Evolutionary conservation across 208 protist species (phyloP), one percentile per base, ranked within the genome.

Genomic region (Porcisia deanei): DNA sequence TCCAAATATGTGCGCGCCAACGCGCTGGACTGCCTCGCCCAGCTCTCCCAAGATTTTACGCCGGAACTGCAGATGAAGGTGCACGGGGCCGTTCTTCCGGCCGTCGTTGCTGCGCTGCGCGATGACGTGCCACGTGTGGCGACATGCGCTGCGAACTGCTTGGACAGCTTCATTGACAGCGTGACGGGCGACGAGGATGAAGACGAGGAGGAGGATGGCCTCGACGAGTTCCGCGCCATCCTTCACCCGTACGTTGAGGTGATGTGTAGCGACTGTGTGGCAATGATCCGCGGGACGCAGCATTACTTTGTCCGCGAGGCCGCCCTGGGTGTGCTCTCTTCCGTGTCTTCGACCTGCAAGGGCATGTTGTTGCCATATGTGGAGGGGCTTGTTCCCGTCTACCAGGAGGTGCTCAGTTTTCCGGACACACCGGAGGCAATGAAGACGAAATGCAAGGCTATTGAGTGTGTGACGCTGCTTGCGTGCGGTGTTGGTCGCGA

Each of bases 381-480:
- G 43, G 74, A 84, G 66, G 70, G 77, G 43, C 88, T 97, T 58
- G 88, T 94, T 37, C 88, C 88, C 25, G 81, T 94, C 37, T 96
- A 91, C 77, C 88, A 93, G 80, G 79, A 90, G 34, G 77, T 96
- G 49, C 81, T 97, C 55, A 78, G 65, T 25, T 59, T 91, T 49
- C 94, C 94, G 3, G 91, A 96, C 37, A 72, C 84, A 34, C 81
- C 83, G 59, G 85, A 94, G 58, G 81, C 85, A 37, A 83, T 90
- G 73, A 72, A 79, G 65, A 85, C 91, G 57, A 96, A 94, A 73
- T 96, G 89, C 79, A 95, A 94, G 80, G 90, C 91, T 39, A 91
- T 95, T 61, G 90, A 97, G 73, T 96, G 91, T 65, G 85, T 93
- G 37, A 97, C 94, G 30, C 79, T 97, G 39, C 85, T 97, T 60